Base-by-base conservation (phyloP, 2,329 filamentous ascomycete genomes). In the Huntiella decipiens region DNA sequence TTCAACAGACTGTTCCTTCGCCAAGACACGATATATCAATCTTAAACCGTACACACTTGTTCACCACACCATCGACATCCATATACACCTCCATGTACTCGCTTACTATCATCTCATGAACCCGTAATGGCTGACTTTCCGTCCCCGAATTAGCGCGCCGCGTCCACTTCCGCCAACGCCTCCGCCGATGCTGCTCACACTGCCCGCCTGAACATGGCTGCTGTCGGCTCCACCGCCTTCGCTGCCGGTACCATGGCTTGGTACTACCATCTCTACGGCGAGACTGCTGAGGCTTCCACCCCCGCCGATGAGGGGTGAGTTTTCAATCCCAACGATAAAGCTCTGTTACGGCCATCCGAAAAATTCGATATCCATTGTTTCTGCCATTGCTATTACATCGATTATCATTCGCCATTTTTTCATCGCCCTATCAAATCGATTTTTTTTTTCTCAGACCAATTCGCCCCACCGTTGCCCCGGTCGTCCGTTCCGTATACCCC, bases 241-340 rank as follows among this genome's bases (percentile, higher is more conserved):
- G 85, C 88, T 57, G 70, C 84, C 65, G 87, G 86, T 58, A 88
- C 88, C 55, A 78, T 88, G 59, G 87, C 84, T 57, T 96, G 87
- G 86, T 96, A 95, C 71, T 93, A 88, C 66, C 85, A 94, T 67
- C 79, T 93, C 57, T 96, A 93, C 66, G 91, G 87, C 59, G 77
- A 83, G 57, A 78, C 82, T 57, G 81, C 83, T 52, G 76, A 85
- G 65, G 91, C 91, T 57, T 82, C 82, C 78, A 87, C 88, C 57
- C 86, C 85, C 53, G 82, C 82, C 60, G 91, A 98, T 72, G 91
- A 98, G 77, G 91, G 91, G 91, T 98, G 73, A 79, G 88, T 82
- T 44, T 41, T 43, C 28, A 17, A 16, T 42, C 38, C 35, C 33
- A 39, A 45, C 22, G 16, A 33, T 17, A 38, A 15, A 17, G 35